Percentiles rank a stretch among this genome's conserved stretches.
phyloP scores from a whole-genome alignment of 2,329 filamentous ascomycete genomes.

The Penicillium sp. region DNA sequence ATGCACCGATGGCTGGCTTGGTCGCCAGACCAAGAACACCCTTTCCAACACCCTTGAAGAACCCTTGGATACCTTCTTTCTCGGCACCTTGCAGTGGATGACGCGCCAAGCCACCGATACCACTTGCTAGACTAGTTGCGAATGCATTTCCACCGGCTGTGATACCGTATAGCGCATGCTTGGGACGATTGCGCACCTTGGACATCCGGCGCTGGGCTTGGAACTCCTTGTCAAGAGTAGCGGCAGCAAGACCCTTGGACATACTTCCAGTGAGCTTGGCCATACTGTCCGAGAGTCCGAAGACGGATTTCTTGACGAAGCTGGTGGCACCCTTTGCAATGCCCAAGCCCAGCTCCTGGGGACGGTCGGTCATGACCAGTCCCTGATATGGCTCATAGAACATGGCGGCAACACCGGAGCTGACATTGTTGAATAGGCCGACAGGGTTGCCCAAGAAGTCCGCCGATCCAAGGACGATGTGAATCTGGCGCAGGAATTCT shows the following conservation, averaged over 20 bases:
- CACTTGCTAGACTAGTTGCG: conserved; percentile 85
- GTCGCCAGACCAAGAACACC: conserved; percentile 91
- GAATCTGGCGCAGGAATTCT: conserved; percentile 90
- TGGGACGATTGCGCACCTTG: conserved; percentile 85
- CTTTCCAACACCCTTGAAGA: conserved; percentile 97
- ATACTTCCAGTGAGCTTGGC: conserved; percentile 97
- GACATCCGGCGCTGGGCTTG: conserved; percentile 94
- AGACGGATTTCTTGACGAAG: conserved; percentile 98
- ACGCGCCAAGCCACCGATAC: conserved; percentile 85
- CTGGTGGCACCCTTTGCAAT: conserved; percentile 96
- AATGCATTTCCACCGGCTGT: conserved; percentile 94
- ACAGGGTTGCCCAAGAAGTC: conserved; percentile 98
- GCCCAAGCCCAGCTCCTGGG: conserved; percentile 89
- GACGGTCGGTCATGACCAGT: conserved; percentile 90
- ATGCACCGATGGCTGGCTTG: conserved; percentile 92
- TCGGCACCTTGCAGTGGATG: conserved; percentile 95
- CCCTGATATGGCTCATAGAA: conserved; percentile 99
- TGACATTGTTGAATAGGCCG: conserved; percentile 96
- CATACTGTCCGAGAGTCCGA: conserved; percentile 94
- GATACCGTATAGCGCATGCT: conserved; percentile 94
- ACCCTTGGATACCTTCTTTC: conserved; percentile 87
- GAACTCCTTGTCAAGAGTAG: conserved; percentile 97
- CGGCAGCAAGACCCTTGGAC: conserved; percentile 91
- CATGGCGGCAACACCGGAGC: conserved; percentile 93
- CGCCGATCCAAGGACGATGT: conserved; percentile 93